Evolutionary conservation across 257 asterid species (phyloP), one percentile per base, ranked within the genome.

Genomic region (Misopates orontium): DNA sequence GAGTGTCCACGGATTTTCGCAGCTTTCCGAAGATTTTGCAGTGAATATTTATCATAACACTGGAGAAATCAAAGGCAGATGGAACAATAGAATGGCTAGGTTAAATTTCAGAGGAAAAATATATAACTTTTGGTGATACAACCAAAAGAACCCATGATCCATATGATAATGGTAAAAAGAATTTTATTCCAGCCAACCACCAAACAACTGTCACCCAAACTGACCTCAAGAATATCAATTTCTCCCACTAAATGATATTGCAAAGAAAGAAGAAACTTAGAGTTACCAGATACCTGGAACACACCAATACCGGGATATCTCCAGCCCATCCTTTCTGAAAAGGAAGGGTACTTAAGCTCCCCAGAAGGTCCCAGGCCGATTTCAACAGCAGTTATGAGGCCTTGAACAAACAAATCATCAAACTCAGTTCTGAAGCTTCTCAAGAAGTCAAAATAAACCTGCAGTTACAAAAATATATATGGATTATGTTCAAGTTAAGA

Each of bases 231-330:
- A 19, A 39, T n/a, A 48, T 31, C 31, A 40, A 22, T 39, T 23
- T 50, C 31, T 22, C 20, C 56, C 36, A 24, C 67, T 42, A 59
- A 60, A 64, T 57, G 64, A 62, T 54, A 56, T 49, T 31, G 19
- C 13, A 59, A 36, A 44, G 24, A 47, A 48, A 59, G 41, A n/a
- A n/a, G n/a, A n/a, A n/a, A n/a, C n/a, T n/a, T n/a, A n/a, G n/a
- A n/a, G n/a, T n/a, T n/a, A n/a, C n/a, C 22, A 72, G 71, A 75
- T 83, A 87, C 93, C 90, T 87, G 95, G 81, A 87, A 87, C 84
- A 77, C 95, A 78, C 95, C 95, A 70, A 85, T 85, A 61, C 95
- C 95, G 70, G 95, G 95, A 79, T 83, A 87, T 74, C 78, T 80
- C 95, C 95, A 87, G 48, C 95, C 95, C 87, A 83, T 81, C 70